Evolutionary conservation across 2,329 filamentous ascomycete species (phyloP).

Genomic region (Epichloe glyceriae): DNA sequence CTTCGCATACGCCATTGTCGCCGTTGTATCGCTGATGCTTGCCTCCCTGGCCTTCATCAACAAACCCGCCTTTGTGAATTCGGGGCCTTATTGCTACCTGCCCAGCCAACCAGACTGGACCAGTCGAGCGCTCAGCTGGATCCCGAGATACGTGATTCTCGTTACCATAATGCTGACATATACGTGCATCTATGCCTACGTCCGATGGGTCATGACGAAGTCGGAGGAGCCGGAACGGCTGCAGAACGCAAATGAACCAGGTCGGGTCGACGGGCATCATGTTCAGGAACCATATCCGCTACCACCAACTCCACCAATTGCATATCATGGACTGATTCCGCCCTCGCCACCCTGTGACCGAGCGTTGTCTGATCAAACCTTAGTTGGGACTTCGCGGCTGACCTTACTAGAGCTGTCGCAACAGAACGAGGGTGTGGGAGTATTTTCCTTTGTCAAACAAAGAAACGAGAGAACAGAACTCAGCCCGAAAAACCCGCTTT

Average conservation of each 20-base stretch:
- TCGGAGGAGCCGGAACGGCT: slow-evolving; percentile 18
- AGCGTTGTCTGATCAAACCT: slow-evolving; percentile 7
- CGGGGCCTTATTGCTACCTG: slow-evolving; percentile 57
- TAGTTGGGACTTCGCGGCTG: neutral
- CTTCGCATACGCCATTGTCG: slow-evolving; percentile 43
- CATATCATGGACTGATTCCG: slow-evolving; percentile 20
- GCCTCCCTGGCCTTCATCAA: slow-evolving; percentile 52
- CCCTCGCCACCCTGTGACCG: slow-evolving; percentile 13
- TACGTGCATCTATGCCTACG: slow-evolving; percentile 56
- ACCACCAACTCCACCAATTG: slow-evolving; percentile 18
- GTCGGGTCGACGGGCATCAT: slow-evolving; percentile 5
- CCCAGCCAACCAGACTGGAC: slow-evolving; percentile 57
- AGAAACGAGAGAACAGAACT: neutral
- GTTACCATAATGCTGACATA: slow-evolving; percentile 51
- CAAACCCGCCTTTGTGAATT: slow-evolving; percentile 42
- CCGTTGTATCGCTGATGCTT: slow-evolving; percentile 45
- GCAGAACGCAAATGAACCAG: neutral
- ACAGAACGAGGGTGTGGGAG: neutral
- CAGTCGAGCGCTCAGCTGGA: slow-evolving; percentile 54
- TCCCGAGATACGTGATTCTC: slow-evolving; percentile 60
- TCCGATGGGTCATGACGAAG: slow-evolving; percentile 32
- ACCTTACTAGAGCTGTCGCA: neutral
- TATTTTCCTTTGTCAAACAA: neutral
- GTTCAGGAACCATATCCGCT: slow-evolving; percentile 6
- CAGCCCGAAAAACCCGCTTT: neutral